Percentiles rank a stretch among this genome's conserved stretches.
These are phyloP conservation scores for Laguncularia racemosa DNA, from an alignment of 345 rosid genomes.

Conservation along the genomic window DNA sequence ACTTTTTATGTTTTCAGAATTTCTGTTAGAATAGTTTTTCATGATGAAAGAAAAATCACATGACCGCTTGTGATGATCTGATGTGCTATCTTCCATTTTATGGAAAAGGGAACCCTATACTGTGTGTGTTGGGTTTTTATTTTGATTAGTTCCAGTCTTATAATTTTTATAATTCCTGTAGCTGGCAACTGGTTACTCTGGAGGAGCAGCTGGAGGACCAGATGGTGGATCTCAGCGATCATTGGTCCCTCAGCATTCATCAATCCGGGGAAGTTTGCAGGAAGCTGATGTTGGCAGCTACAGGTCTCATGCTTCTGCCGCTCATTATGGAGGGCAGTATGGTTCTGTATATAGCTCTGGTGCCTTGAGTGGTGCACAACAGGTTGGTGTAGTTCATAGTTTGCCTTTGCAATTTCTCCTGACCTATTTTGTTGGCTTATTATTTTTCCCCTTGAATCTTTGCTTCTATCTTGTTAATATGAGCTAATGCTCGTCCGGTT, in stretches of 20 bases:
- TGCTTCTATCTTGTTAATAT: too few species aligned
- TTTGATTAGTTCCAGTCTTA: not conserved
- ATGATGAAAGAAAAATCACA: too few species aligned
- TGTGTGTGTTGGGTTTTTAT: not conserved
- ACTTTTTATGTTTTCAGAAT: too few species aligned
- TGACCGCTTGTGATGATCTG: not conserved
- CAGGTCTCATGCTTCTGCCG: conserved; percentile 47
- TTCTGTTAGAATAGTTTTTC: too few species aligned
- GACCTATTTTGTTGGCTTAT: too few species aligned
- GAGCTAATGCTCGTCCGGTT: too few species aligned
- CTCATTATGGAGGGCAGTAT: conserved; percentile 71
- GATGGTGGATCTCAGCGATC: conserved; percentile 65
- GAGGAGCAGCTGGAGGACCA: conserved; percentile 50
- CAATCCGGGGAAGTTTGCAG: conserved; percentile 48
- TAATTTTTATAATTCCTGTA: conserved; percentile 17
- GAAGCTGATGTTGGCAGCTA: conserved; percentile 65
- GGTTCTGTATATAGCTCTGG: conserved; percentile 57
- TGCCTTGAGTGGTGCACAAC: conserved; percentile 52
- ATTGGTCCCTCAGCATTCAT: conserved; percentile 51
- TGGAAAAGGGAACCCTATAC: not conserved
- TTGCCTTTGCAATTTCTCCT: not conserved
- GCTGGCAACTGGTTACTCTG: conserved; percentile 59
- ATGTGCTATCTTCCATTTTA: not conserved
- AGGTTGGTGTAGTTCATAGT: conserved; percentile 28
- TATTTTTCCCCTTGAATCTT: too few species aligned